Conservation (phyloP, 192 early-diverging fungal genomes). For the Hyaloraphidium curvatum region DNA sequence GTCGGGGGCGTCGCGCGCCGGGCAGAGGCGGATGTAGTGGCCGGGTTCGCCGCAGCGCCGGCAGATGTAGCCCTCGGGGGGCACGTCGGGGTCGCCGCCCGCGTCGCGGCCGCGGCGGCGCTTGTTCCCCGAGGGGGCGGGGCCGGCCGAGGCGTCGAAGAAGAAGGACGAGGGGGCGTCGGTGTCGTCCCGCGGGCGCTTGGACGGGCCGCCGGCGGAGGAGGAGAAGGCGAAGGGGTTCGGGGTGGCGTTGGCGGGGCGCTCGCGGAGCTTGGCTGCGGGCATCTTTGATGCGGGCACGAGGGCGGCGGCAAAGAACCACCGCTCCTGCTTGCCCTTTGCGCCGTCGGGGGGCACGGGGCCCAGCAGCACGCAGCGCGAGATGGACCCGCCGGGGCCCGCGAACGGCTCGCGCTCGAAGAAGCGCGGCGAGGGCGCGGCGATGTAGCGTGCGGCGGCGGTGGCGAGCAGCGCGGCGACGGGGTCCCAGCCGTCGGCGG, state of each 20-base stretch:
- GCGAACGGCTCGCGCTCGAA: neutral
- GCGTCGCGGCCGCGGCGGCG: neutral
- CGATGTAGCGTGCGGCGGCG: neutral
- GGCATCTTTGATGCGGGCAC: neutral
- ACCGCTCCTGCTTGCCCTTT: neutral
- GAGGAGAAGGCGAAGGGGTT: neutral
- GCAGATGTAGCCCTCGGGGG: constrained; percentile 29
- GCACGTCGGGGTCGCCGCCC: constrained; percentile 9
- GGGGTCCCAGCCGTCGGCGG: neutral
- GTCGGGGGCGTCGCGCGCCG: constrained; percentile 1
- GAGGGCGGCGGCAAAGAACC: neutral
- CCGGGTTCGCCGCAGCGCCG: constrained; percentile 17
- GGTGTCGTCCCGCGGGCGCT: neutral
- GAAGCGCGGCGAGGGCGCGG: neutral
- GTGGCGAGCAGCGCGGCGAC: neutral
- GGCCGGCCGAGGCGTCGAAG: neutral
- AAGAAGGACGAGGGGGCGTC: neutral
- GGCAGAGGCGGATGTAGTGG: constrained; percentile 27
- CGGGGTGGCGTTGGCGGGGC: neutral
- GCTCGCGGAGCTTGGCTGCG: neutral
- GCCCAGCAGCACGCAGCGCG: neutral
- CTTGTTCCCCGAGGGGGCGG: too few species aligned
- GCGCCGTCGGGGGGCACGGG: neutral
- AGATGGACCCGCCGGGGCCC: neutral
- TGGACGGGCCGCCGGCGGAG: neutral